Percentiles rank a stretch among this genome's conserved stretches.
Evolutionary conservation across 257 asterid genomes (phyloP).

Genomic region (Ilex aquifolium): DNA sequence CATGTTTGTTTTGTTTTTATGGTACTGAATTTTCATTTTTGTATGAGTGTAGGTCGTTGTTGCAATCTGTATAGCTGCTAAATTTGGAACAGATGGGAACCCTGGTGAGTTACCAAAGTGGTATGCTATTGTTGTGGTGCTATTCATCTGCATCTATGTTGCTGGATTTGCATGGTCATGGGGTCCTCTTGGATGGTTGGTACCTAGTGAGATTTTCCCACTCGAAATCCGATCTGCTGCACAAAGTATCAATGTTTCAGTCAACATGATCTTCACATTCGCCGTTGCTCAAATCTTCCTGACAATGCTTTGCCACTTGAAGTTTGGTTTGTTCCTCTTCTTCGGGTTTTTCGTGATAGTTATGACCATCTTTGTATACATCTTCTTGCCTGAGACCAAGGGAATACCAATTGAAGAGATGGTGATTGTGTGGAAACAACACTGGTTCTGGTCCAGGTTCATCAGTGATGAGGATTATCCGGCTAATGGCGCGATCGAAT

Average conservation of each 20-base stretch:
- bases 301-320: slow-evolving; percentile 1
- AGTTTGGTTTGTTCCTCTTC: neutral
- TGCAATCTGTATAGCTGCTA: neutral
- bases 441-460: slow-evolving; percentile 75
- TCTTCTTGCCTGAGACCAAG: neutral
- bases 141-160: neutral
- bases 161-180: neutral
- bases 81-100: neutral
- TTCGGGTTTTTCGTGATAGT: neutral
- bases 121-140: neutral
- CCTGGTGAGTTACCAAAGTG: neutral
- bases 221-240: slow-evolving; percentile 1
- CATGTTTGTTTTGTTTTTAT: no score
- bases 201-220: neutral
- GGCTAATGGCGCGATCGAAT: slow-evolving; percentile 20
- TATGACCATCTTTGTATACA: neutral
- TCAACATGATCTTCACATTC: neutral
- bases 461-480: slow-evolving; percentile 38
- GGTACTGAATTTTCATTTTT: no score
- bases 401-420: slow-evolving; percentile 48
- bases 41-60: neutral
- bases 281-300: neutral
- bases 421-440: slow-evolving; percentile 64
- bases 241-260: neutral
- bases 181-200: neutral